phyloP scores from a whole-genome alignment of 164 flowering plant genomes.

The Sextonia rubra region DNA sequence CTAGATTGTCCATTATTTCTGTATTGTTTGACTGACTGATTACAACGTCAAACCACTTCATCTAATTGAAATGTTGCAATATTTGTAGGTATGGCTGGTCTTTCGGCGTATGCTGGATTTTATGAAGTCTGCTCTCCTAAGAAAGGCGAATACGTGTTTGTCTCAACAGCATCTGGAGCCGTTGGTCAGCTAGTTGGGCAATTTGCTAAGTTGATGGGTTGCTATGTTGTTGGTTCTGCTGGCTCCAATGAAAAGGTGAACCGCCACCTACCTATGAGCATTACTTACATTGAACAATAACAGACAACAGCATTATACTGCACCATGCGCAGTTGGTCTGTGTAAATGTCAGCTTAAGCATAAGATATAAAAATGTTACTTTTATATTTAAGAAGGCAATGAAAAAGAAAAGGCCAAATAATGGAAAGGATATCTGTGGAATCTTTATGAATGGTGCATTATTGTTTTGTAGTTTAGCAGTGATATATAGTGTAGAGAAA shows the following conservation, averaged over 20 bases:
- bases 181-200: constrained; percentile 34
- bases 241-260: constrained; percentile 22
- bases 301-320: no score
- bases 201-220: constrained; percentile 25
- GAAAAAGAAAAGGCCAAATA: no score
- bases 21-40: no score
- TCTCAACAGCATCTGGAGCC: constrained; percentile 28
- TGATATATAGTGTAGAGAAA: no score
- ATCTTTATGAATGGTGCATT: no score
- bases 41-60: background rate
- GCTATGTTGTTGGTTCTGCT: constrained; percentile 31
- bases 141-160: constrained; percentile 23
- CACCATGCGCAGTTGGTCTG: background rate
- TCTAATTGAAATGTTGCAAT: background rate
- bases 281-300: background rate
- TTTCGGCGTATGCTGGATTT: constrained; percentile 28
- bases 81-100: constrained; percentile 23
- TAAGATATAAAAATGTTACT: background rate
- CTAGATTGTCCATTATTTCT: background rate
- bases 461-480: no score
- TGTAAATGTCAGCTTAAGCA: background rate
- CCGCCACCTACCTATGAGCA: background rate
- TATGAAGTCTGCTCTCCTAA: constrained; percentile 21
- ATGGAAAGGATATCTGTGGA: no score
- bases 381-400: no score